Conservation (phyloP, 2,329 filamentous ascomycete genomes). For the Cryphonectria nitschkei region DNA sequence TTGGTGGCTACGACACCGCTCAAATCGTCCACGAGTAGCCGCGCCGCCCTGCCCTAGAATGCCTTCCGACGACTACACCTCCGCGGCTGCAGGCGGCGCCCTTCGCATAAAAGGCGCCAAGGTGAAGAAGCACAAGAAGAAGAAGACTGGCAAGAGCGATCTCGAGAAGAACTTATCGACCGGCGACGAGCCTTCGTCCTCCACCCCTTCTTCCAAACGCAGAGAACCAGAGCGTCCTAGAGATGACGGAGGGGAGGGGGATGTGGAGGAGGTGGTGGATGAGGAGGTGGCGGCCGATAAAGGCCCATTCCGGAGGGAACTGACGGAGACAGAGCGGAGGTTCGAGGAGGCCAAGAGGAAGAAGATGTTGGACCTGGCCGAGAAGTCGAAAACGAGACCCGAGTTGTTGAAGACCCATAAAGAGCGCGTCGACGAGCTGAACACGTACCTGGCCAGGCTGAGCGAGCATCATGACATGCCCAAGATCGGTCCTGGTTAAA, state of each 20-base stretch:
- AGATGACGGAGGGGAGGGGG: conserved; percentile 33
- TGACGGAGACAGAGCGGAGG: conserved; percentile 83
- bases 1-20: neutral
- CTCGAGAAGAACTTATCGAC: conserved; percentile 52
- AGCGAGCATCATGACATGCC: conserved; percentile 99
- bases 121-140: conserved; percentile 66
- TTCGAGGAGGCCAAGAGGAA: conserved; percentile 82
- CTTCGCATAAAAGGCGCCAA: conserved; percentile 84
- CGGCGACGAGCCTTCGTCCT: conserved; percentile 36
- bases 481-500: conserved; percentile 64
- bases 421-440: conserved; percentile 92
- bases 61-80: conserved; percentile 75
- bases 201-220: conserved; percentile 37
- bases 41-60: conserved; percentile 45
- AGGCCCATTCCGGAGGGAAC: conserved; percentile 46
- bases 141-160: conserved; percentile 58
- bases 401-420: conserved; percentile 97
- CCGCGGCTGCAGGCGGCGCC: conserved; percentile 68
- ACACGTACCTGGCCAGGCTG: conserved; percentile 86
- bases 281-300: conserved; percentile 34
- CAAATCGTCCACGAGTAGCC: neutral
- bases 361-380: conserved; percentile 78
- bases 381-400: conserved; percentile 58
- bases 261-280: conserved; percentile 33
- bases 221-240: conserved; percentile 37